A percentile compares a stretch with the other conserved stretches of the same genome.
Conservation (phyloP, 2,329 filamentous ascomycete species). For the Emergomyces pasteurianus region DNA sequence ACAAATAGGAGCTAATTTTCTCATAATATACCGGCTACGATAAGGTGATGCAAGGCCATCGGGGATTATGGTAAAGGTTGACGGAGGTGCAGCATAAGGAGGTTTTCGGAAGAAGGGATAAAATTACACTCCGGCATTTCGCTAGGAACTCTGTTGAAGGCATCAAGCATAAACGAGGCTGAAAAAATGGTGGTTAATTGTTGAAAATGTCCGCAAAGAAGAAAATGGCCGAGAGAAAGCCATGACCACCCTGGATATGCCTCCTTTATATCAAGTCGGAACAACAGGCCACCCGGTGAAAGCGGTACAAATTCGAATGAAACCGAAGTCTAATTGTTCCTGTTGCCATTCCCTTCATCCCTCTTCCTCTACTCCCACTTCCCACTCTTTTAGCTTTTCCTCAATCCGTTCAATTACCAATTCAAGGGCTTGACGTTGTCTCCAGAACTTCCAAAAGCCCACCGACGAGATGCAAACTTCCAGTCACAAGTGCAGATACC, state of each 20-base stretch:
- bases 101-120: not conserved
- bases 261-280: not conserved
- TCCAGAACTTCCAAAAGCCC: conserved; percentile 64
- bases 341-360: not conserved
- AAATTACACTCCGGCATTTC: not conserved
- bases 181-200: not conserved
- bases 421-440: conserved; percentile 19
- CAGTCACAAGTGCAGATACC: conserved; percentile 61
- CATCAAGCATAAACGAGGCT: not conserved
- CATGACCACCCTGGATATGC: not conserved
- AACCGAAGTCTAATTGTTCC: not conserved
- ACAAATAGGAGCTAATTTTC: not conserved
- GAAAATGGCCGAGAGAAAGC: not conserved
- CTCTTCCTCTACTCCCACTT: not conserved
- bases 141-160: not conserved
- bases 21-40: not conserved
- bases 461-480: conserved; percentile 74
- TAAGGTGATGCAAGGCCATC: not conserved
- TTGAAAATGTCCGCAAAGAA: not conserved
- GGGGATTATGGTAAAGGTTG: not conserved
- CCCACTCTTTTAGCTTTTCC: not conserved
- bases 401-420: not conserved
- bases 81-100: not conserved
- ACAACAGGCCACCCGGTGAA: not conserved
- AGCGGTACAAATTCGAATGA: not conserved